phyloP scores from a whole-genome alignment of 2,329 filamentous ascomycete genomes.

The Paramyrothecium roridum region DNA sequence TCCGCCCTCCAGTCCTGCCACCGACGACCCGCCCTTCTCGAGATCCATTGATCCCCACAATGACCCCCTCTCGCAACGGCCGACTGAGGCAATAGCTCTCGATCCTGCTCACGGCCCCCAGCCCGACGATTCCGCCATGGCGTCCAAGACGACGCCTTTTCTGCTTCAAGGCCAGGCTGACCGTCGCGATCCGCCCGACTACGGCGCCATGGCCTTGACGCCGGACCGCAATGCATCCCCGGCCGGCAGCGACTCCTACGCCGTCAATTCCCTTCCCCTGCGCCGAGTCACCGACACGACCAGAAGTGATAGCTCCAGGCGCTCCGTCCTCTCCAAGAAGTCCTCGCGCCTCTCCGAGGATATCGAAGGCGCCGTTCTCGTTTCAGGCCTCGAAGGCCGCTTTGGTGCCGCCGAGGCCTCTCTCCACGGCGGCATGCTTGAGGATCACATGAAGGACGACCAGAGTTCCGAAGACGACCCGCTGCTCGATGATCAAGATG shows the following conservation, averaged over 20 bases:
- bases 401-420: conserved; percentile 48
- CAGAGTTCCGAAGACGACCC: conserved; percentile 30
- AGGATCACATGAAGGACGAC: conserved; percentile 38
- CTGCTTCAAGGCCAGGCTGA: conserved; percentile 23
- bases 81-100: conserved; percentile 22
- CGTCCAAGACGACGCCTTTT: conserved; percentile 32
- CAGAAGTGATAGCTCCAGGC: conserved; percentile 27
- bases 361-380: conserved; percentile 47
- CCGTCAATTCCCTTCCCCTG: conserved; percentile 26
- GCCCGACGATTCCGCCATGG: conserved; percentile 22
- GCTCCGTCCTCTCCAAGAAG: conserved; percentile 24
- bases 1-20: background rate
- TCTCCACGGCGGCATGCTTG: conserved; percentile 41
- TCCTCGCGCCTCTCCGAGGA: conserved; percentile 43
- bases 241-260: conserved; percentile 27
- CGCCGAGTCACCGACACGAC: conserved; percentile 29
- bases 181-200: conserved; percentile 27
- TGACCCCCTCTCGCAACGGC: conserved; percentile 1
- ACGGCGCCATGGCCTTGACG: conserved; percentile 34
- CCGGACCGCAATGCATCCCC: conserved; percentile 32
- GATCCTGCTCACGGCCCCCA: conserved; percentile 10
- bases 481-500: conserved; percentile 27
- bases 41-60: background rate
- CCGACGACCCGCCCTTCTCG: background rate
- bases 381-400: conserved; percentile 50